Conservation (phyloP, 768 basidiomycete genomes). For the Daedaleopsis sinensis region DNA sequence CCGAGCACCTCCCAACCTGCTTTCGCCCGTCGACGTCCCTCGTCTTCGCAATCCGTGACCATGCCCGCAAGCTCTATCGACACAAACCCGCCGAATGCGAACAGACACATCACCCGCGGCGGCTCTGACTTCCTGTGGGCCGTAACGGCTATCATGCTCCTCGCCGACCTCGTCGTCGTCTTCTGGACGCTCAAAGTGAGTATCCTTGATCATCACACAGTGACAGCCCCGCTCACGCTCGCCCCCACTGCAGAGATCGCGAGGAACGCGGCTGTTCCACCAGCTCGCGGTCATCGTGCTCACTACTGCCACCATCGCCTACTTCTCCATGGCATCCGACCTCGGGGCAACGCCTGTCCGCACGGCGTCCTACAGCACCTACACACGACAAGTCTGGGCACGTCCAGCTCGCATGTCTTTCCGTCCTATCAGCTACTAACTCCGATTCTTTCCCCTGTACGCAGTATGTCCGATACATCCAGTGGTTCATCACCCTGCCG, state of each 20-base stretch:
- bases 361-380: too few relatives aligned
- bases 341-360: slow-evolving; percentile 49
- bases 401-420: slow-evolving; percentile 2
- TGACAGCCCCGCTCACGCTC: neutral
- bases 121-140: slow-evolving; percentile 60
- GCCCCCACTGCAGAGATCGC: slow-evolving; percentile 31
- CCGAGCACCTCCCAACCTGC: neutral
- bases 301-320: slow-evolving; percentile 46
- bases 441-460: neutral
- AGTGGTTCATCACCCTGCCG: slow-evolving; percentile 58
- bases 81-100: slow-evolving; percentile 39
- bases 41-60: neutral
- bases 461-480: slow-evolving; percentile 54
- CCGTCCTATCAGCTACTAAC: neutral
- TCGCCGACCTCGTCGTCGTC: slow-evolving; percentile 42
- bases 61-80: slow-evolving; percentile 38
- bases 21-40: neutral
- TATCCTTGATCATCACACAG: neutral
- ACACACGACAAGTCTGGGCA: slow-evolving; percentile 49
- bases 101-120: slow-evolving; percentile 43
- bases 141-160: slow-evolving; percentile 51
- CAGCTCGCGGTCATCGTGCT: slow-evolving; percentile 50
- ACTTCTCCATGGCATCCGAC: slow-evolving; percentile 60
- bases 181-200: slow-evolving; percentile 41
- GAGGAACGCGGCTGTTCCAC: slow-evolving; percentile 51